Conservation (phyloP, 164 flowering plant species). For the Sextonia rubra region DNA sequence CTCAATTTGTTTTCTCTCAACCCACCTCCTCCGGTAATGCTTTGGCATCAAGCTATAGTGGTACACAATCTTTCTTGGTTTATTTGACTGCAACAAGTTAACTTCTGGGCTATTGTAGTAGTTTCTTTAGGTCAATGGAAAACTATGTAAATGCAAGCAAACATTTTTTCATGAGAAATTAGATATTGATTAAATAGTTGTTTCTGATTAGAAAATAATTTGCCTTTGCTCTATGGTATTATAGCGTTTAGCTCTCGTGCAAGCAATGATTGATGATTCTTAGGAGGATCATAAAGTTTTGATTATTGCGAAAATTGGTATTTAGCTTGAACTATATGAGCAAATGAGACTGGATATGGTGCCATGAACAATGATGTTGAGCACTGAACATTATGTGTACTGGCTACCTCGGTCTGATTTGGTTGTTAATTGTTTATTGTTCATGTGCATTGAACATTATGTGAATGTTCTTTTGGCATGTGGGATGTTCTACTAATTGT, state of each 20-base stretch:
- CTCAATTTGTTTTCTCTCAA: constrained; percentile 70
- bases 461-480: too few species aligned
- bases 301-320: neutral
- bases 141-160: neutral
- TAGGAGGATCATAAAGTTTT: neutral
- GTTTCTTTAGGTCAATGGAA: neutral
- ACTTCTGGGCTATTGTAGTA: neutral
- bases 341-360: too few species aligned
- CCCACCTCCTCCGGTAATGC: constrained; percentile 71
- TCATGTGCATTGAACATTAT: too few species aligned
- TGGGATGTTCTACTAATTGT: too few species aligned
- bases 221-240: neutral
- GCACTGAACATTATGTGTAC: too few species aligned
- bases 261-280: neutral
- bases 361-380: too few species aligned
- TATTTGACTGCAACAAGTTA: constrained; percentile 20
- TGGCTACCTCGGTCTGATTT: too few species aligned
- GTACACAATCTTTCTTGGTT: constrained; percentile 50
- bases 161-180: neutral
- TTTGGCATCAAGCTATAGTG: constrained; percentile 51
- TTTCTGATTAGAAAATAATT: too few species aligned
- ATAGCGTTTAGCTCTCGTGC: neutral
- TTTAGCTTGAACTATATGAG: neutral
- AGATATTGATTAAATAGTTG: too few species aligned
- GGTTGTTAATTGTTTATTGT: too few species aligned